Conservation (phyloP, 768 basidiomycete genomes). For the Mycena galopus region DNA sequence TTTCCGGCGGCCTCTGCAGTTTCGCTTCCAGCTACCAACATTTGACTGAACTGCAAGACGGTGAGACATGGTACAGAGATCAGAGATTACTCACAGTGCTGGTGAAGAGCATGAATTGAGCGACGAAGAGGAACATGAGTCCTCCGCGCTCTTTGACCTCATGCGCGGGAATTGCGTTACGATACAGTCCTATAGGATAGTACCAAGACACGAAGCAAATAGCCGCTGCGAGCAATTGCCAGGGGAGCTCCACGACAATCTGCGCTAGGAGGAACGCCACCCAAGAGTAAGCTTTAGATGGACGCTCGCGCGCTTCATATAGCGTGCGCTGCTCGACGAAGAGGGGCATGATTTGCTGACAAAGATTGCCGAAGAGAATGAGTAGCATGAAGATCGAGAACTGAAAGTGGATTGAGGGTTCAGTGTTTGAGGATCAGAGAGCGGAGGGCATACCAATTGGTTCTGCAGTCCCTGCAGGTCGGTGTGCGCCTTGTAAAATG, state of each 20-base stretch:
- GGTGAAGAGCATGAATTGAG: conserved; percentile 55
- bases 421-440: background rate
- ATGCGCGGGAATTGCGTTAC: conserved; percentile 51
- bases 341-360: conserved; percentile 53
- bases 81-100: conserved; percentile 32
- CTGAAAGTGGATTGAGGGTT: background rate
- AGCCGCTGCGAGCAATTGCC: conserved; percentile 41
- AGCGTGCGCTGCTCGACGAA: conserved; percentile 50
- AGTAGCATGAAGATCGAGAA: conserved; percentile 47
- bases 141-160: conserved; percentile 52
- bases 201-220: conserved; percentile 53
- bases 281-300: conserved; percentile 51
- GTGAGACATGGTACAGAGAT: background rate
- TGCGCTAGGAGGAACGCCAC: conserved; percentile 48
- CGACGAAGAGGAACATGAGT: conserved; percentile 54
- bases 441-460: conserved; percentile 35
- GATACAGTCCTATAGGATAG: conserved; percentile 53
- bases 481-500: conserved; percentile 46
- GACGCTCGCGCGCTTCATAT: conserved; percentile 51
- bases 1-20: conserved; percentile 56
- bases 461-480: conserved; percentile 44
- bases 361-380: conserved; percentile 45
- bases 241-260: conserved; percentile 49
- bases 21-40: conserved; percentile 51
- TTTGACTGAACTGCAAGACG: conserved; percentile 43